Conservation (phyloP, 805 yeast genomes). For the Jamesozyma jinghongensis region DNA sequence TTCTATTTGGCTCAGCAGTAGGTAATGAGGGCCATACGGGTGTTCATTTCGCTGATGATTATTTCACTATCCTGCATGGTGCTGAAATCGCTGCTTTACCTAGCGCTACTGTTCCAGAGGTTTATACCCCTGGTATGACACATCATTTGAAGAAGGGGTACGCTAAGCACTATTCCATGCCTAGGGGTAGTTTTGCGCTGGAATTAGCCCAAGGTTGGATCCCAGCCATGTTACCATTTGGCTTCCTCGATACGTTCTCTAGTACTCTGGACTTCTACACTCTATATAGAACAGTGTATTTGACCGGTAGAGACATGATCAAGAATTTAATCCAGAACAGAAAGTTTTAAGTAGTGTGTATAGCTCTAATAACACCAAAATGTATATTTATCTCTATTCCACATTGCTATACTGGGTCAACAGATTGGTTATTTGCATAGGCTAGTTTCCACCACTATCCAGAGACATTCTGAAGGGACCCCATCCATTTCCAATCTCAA, state of each 20-base stretch:
- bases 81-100: conserved; percentile 66
- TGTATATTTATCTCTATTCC: not conserved
- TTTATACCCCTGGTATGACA: conserved; percentile 79
- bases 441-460: no score
- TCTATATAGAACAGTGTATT: conserved; percentile 55
- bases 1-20: conserved; percentile 84
- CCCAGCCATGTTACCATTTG: conserved; percentile 96
- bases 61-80: conserved; percentile 83
- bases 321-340: conserved; percentile 53
- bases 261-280: conserved; percentile 75
- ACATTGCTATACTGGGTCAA: no score
- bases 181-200: conserved; percentile 72
- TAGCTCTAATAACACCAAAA: not conserved
- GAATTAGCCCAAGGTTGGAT: conserved; percentile 99
- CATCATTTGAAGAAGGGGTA: conserved; percentile 69
- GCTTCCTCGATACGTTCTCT: conserved; percentile 68
- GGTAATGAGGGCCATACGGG: conserved; percentile 98
- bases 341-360: conserved; percentile 42
- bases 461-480: no score
- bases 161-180: conserved; percentile 82
- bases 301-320: conserved; percentile 74
- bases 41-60: conserved; percentile 94
- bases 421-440: no score
- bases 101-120: conserved; percentile 51
- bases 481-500: no score